Conservation (phyloP, 2,329 filamentous ascomycete genomes). For the Pestalotiopsis sp. region DNA sequence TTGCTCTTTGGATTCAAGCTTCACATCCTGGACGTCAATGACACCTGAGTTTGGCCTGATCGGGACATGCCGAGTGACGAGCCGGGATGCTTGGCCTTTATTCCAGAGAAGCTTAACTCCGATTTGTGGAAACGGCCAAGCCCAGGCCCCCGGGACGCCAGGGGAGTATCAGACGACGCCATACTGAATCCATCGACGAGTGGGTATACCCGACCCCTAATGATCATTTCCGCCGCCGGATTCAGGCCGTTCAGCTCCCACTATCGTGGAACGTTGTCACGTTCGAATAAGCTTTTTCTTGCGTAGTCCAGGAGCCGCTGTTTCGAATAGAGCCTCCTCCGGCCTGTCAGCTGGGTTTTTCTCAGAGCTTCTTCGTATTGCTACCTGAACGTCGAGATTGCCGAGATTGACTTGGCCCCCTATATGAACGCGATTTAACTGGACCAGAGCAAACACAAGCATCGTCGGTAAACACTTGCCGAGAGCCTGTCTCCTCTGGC, state of each 20-base stretch:
- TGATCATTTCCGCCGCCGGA: neutral
- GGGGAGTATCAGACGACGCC: neutral
- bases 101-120: slow-evolving; percentile 6
- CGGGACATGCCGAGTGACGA: neutral
- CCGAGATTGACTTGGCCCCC: neutral
- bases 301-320: neutral
- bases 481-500: neutral
- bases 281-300: neutral
- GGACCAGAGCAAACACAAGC: neutral
- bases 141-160: neutral
- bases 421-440: neutral
- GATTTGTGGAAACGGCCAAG: slow-evolving; percentile 6
- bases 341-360: neutral
- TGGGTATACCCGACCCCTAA: neutral
- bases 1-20: neutral
- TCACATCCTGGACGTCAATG: neutral
- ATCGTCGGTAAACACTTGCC: neutral
- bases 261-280: neutral
- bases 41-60: neutral
- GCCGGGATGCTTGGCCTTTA: slow-evolving; percentile 2
- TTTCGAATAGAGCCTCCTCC: neutral
- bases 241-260: neutral
- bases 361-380: neutral
- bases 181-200: neutral
- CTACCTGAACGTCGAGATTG: neutral